Evolutionary conservation across 2,329 filamentous ascomycete species (phyloP).

Genomic region (Podosphaera xanthii): DNA sequence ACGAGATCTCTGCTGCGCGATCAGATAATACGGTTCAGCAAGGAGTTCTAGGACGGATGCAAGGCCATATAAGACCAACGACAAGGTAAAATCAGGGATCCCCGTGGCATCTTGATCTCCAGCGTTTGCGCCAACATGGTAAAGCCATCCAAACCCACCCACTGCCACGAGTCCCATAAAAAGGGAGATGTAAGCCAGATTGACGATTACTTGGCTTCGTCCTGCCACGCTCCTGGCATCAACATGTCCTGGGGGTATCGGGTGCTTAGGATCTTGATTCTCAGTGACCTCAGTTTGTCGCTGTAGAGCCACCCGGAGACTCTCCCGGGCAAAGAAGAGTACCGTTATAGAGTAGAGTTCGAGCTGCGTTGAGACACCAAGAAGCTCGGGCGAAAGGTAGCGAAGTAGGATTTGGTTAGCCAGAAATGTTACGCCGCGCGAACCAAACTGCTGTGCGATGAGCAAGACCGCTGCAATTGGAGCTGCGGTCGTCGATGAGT

Average conservation of each 20-base stretch:
- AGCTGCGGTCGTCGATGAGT: background rate
- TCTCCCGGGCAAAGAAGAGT: constrained; percentile 87
- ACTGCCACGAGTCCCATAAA: constrained; percentile 43
- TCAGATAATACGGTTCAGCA: constrained; percentile 72
- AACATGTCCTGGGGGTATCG: constrained; percentile 10
- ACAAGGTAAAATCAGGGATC: constrained; percentile 37
- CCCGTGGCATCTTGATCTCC: constrained; percentile 24
- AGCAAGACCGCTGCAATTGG: constrained; percentile 21
- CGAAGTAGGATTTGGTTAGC: constrained; percentile 83
- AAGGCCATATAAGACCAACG: constrained; percentile 30
- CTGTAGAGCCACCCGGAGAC: constrained; percentile 74
- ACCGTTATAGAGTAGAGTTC: constrained; percentile 83
- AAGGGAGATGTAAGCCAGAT: constrained; percentile 65
- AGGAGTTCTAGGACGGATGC: constrained; percentile 50
- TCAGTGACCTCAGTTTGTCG: constrained; percentile 31
- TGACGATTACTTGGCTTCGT: constrained; percentile 55
- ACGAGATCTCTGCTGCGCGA: constrained; percentile 59
- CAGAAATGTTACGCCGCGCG: constrained; percentile 71
- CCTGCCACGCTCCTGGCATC: constrained; percentile 15
- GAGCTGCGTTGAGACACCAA: constrained; percentile 72
- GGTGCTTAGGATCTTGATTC: constrained; percentile 6
- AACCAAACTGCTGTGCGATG: constrained; percentile 68
- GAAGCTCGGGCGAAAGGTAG: constrained; percentile 60
- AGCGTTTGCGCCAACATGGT: constrained; percentile 29
- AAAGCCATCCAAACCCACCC: constrained; percentile 40